Percentiles rank a stretch among this genome's conserved stretches.
phyloP scores from a whole-genome alignment of 805 yeast species.

The Cyberlindnera saturnus region DNA sequence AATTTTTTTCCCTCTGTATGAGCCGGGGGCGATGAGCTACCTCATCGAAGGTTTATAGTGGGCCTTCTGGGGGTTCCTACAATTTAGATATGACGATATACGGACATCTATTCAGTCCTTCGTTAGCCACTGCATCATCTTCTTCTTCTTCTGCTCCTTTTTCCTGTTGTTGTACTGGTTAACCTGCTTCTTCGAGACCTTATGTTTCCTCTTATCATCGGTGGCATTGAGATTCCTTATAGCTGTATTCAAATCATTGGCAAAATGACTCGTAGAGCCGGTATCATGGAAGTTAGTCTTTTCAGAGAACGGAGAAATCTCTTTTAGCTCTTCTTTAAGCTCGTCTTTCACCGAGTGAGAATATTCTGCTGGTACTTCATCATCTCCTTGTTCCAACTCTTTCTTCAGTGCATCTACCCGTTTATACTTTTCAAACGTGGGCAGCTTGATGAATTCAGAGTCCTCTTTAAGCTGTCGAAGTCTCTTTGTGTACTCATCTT shows the following conservation, averaged over 20 bases:
- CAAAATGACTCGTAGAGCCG: slow-evolving; percentile 1
- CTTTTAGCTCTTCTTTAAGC: neutral
- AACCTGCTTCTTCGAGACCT: slow-evolving; percentile 6
- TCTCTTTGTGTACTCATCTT: slow-evolving; percentile 2
- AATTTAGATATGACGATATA: neutral
- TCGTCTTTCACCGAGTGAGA: neutral
- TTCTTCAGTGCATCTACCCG: slow-evolving; percentile 5
- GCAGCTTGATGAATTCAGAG: slow-evolving; percentile 4
- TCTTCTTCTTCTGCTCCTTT: slow-evolving; percentile 3
- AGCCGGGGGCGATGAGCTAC: too few relatives aligned
- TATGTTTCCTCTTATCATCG: neutral
- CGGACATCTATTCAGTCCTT: slow-evolving; percentile 1
- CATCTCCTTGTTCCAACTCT: neutral
- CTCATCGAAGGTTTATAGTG: too few relatives aligned
- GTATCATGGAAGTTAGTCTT: slow-evolving; percentile 5
- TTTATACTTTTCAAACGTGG: slow-evolving; percentile 9
- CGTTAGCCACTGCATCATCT: slow-evolving; percentile 5
- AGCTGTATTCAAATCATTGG: slow-evolving; percentile 2
- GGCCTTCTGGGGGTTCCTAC: too few relatives aligned
- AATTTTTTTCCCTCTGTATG: neutral
- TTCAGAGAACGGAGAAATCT: slow-evolving; percentile 1
- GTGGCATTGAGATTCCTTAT: neutral
- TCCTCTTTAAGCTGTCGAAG: slow-evolving; percentile 4
- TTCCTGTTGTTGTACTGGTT: slow-evolving; percentile 3
- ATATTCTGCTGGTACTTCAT: too few relatives aligned